phyloP scores from a whole-genome alignment of 129 eudicot genomes.

The Flaveria trinervia region DNA sequence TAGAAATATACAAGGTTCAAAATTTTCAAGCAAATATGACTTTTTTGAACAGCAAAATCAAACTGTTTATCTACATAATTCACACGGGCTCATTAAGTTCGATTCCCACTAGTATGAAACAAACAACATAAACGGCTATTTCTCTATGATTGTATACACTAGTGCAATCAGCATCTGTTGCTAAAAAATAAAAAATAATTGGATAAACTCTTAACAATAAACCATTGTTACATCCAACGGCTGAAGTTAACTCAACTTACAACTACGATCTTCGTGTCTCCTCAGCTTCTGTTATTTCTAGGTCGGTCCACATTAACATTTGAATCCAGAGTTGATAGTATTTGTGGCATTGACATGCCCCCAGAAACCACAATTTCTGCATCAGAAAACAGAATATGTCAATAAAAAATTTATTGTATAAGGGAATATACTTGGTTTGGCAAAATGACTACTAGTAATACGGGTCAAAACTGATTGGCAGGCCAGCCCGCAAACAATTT shows the following conservation, averaged over 20 bases:
- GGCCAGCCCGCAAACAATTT: too few species aligned
- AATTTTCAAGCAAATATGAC: neutral
- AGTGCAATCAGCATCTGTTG: constrained; percentile 18
- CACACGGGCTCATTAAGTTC: constrained; percentile 20
- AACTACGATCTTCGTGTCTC: neutral
- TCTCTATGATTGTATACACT: constrained; percentile 25
- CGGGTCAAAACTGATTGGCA: neutral
- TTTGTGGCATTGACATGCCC: constrained; percentile 98
- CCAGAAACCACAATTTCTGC: constrained; percentile 98
- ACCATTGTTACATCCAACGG: constrained; percentile 20
- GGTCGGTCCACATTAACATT: constrained; percentile 43
- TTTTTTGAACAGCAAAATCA: constrained; percentile 7
- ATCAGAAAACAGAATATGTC: constrained; percentile 18
- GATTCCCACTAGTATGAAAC: constrained; percentile 26
- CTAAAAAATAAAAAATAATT: constrained; percentile 22
- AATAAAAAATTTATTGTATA: neutral
- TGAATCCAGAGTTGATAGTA: constrained; percentile 71
- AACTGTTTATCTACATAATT: constrained; percentile 39
- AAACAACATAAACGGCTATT: constrained; percentile 28
- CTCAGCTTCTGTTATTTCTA: constrained; percentile 58
- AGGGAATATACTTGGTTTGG: neutral
- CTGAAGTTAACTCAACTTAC: constrained; percentile 14
- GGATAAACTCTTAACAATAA: constrained; percentile 10
- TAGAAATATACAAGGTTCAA: neutral
- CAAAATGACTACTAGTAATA: neutral